Base-by-base conservation (phyloP, 2,329 filamentous ascomycete genomes). In the Polychaeton citri region DNA sequence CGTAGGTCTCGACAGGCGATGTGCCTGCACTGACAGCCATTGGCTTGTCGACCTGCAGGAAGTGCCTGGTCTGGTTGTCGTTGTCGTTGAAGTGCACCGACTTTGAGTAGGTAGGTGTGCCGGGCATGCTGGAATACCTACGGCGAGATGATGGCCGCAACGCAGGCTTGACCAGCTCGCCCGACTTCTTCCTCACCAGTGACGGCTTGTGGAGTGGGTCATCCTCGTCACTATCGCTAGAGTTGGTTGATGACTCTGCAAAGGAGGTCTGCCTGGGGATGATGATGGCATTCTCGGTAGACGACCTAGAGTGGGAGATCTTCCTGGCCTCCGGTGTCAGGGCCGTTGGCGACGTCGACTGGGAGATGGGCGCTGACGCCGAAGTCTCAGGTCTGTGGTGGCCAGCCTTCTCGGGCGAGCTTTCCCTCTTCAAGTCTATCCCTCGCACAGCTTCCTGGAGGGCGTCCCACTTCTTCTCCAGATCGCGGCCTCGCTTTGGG, bases 1-100 rank as follows among this genome's bases (percentile, higher is more conserved):
- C 84, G 55, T 93, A 87, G 35, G 71, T 76, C 40, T 96, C 88
- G 5, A 83, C 81, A 0, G 90, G 90, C 2, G 90, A 96, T 1
- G 88, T 88, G 12, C 85, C 81, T 35, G 87, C 87, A 58, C 88
- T 96, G 55, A 98, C 90, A 34, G 90, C 90, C n/a, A 93, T 77
- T 2, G 90, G 90, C 38, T 84, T 76, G 54, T 98, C 90, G 5
- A 95, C 79, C 55, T 95, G 85, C 16, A 95, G 67, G 59, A 98
- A 98, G 57, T 96, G 90, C 20, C 90, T 76, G 26, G 96, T 88
- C 50, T 96, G 88, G 62, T 96, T 90, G 26, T 96, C 75, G 53
- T 94, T 84, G 18, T 88, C 84, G 61, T 96, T 90, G 55, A 98
- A 98, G 61, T 98, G 90, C n/a, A 98, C 90, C 9, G 83, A 86